Conservation (phyloP, 768 basidiomycete species). For the Gymnopilus dilepis region DNA sequence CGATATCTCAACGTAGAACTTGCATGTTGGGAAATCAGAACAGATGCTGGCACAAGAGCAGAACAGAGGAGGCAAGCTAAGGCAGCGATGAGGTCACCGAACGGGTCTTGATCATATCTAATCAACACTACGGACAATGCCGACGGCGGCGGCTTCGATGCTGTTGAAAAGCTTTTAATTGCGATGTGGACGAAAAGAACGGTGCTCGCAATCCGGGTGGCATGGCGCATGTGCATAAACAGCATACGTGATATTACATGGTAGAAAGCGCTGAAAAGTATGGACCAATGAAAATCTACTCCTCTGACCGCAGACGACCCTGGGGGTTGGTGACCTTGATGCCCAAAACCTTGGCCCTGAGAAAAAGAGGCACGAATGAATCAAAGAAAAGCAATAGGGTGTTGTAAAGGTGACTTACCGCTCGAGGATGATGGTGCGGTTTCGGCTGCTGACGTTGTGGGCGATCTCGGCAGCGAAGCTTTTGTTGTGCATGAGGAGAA, state of each 20-base stretch:
- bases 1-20: conserved; percentile 10
- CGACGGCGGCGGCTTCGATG: conserved; percentile 7
- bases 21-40: conserved; percentile 20
- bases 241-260: conserved; percentile 63
- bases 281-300: conserved; percentile 58
- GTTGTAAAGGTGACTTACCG: conserved; percentile 51
- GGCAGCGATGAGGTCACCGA: not conserved
- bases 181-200: conserved; percentile 12
- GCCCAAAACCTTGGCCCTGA: conserved; percentile 81
- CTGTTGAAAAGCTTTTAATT: not conserved
- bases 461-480: conserved; percentile 95
- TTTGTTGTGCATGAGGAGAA: conserved; percentile 98
- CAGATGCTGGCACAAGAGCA: not conserved
- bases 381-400: not conserved
- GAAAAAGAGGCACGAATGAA: conserved; percentile 10
- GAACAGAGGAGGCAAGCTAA: not conserved
- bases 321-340: conserved; percentile 95
- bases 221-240: conserved; percentile 57
- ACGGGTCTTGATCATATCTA: conserved; percentile 8
- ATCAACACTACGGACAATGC: conserved; percentile 17
- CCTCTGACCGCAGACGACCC: conserved; percentile 94
- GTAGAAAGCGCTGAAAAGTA: conserved; percentile 40
- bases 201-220: conserved; percentile 25
- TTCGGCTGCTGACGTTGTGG: conserved; percentile 94
- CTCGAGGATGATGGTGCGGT: conserved; percentile 90